Evolutionary conservation across 2,329 filamentous ascomycete genomes (phyloP), one percentile per base, ranked within the genome.

Genomic region (Fusarium subtropicale): DNA sequence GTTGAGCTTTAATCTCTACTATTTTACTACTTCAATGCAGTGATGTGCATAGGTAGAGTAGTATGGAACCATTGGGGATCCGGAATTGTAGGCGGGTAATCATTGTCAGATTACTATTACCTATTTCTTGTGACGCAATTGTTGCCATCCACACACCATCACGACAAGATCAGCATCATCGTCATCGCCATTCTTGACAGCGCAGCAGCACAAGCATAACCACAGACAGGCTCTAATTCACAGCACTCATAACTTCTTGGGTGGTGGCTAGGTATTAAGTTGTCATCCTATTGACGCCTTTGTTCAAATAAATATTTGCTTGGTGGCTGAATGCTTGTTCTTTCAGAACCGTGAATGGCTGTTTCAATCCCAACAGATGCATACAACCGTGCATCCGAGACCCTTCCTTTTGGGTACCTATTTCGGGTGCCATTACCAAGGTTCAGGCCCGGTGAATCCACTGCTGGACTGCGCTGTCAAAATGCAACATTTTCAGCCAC

Each of bases 131-230:
- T 69, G 66, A 69, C 67, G 66, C 67, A 69, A 68, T 60, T 68
- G 66, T 56, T 16, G 42, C 57, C 66, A 13, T 69, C 53, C 52
- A 52, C 61, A 58, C 68, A 56, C 42, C 56, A 56, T 57, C 38
- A 53, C 34, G 44, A 53, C 9, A 60, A 45, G 65, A 69, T 69
- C 66, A 61, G 57, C 66, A 66, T 63, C 63, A 65, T 68, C 64
- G 67, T 70, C 67, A 70, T 60, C 39, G 22, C 47, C 59, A 46
- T 71, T 65, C 45, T 65, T 63, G 44, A 53, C 58, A 38, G 20
- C 38, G 26, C 31, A 58, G 31, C 50, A 58, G 57, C 34, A 7
- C 34, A 28, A 42, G 28, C 15, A 60, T 18, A 26, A 39, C 39
- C 24, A 41, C 36, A n/a, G 34, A 18, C 34, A 36, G 16, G 39